Base-by-base conservation (phyloP, 1,284 basidiomycete genomes). In the Xanthoconium separans region DNA sequence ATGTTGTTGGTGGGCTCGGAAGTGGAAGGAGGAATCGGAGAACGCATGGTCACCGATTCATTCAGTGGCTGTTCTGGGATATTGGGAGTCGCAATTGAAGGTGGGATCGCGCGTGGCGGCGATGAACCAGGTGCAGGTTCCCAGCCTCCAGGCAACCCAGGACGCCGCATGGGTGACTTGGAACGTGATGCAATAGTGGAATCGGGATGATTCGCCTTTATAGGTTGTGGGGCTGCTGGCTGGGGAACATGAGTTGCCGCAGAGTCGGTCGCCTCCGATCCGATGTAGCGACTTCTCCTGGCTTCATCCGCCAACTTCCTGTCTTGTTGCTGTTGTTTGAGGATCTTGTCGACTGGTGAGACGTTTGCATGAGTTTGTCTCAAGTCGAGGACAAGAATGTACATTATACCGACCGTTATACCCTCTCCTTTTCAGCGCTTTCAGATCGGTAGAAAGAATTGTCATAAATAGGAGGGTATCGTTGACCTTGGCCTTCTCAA, bases 381-480 rank as follows among this genome's bases (percentile, higher is more conserved):
- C 22, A 46, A 33, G 24, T 41, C 11, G 42, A 10, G 6, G 11
- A 12, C 11, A 42, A 1, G 27, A 10, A 45, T 16, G 52, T 24
- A 47, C 34, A 34, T 6, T 37, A 10, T n/a, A 54, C 75, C 24
- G 64, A 87, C 89, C 87, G 63, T 93, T 92, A 65, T 91, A 93
- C 2, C 94, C 94, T 57, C 95, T 80, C 52, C 95, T 79, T 68
- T 88, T 90, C 51, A 99, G 75, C 2, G 91, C 86, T 58, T 84
- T 81, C 44, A 98, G 75, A 55, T 95, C 91, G 0, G 95, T 97
- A 0, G 92, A 93, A 12, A 99, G 79, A 44, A 99, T 92, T 0
- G 93, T 96, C 84, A 93, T 92, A 64, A 97, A 90, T 13, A 98
- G 71, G 9, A 98, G 74, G 0, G 89, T 83, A 65, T 97, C 94